Evolutionary conservation across 2,329 filamentous ascomycete species (phyloP).

Genomic region (Cercospora sesami): DNA sequence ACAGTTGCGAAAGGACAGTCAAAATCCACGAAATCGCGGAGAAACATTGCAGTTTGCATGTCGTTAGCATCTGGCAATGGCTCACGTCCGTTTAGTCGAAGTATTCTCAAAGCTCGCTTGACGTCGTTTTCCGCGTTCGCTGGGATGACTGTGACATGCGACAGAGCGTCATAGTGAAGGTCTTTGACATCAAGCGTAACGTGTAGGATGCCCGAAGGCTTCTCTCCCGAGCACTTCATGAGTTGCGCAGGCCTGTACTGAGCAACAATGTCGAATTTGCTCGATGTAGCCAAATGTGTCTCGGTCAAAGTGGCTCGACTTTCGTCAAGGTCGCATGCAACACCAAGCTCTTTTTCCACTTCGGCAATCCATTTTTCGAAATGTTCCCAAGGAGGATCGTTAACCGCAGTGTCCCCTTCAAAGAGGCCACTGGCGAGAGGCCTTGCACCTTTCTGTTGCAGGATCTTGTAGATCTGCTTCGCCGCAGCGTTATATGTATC

Average conservation of each 20-base stretch:
- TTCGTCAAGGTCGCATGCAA: not conserved
- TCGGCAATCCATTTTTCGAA: conserved; percentile 6
- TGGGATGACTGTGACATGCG: conserved; percentile 5
- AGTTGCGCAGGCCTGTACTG: not conserved
- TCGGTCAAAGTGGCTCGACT: not conserved
- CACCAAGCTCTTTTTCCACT: not conserved
- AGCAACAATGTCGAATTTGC: not conserved
- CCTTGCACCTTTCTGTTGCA: not conserved
- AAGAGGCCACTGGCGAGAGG: conserved; percentile 1
- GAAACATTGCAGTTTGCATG: not conserved
- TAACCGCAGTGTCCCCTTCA: conserved; percentile 1
- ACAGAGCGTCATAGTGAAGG: not conserved
- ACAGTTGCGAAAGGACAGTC: not conserved
- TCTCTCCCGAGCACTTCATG: not conserved
- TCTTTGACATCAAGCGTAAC: conserved; percentile 8
- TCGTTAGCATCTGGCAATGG: not conserved
- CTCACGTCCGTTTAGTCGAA: not conserved
- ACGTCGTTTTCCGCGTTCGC: not conserved
- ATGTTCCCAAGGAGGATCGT: conserved; percentile 14
- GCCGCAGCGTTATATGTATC: conserved; percentile 13
- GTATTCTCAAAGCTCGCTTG: not conserved
- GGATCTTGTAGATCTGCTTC: not conserved
- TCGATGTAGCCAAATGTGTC: not conserved
- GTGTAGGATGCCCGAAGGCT: conserved; percentile 7
- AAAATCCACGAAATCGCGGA: not conserved